Evolutionary conservation across 208 protist species (phyloP).

Genomic region (Acanthamoeba royreba): DNA sequence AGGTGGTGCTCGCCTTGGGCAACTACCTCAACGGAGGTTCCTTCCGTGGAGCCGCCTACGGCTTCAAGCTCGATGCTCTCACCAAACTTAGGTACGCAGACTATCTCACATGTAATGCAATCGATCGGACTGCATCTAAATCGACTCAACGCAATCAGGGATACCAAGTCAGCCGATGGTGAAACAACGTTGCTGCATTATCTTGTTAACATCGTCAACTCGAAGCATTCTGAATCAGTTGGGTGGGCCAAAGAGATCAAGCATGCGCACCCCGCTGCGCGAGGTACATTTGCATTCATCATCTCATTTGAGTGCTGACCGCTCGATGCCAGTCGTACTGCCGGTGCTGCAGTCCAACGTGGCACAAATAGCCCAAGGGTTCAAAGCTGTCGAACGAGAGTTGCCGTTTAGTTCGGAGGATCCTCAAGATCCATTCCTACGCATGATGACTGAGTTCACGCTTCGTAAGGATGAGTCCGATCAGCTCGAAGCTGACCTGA

Average conservation of each 20-base stretch:
- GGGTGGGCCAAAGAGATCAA: neutral
- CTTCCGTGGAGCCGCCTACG: conserved; percentile 54
- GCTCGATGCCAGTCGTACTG: too few species aligned
- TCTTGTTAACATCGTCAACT: neutral
- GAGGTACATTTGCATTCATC: too few species aligned
- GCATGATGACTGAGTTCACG: neutral
- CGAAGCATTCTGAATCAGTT: neutral
- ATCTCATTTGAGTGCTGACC: too few species aligned
- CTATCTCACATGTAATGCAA: neutral
- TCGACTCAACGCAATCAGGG: too few species aligned
- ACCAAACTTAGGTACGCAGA: conserved; percentile 33
- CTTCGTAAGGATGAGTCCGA: neutral
- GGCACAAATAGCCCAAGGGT: neutral
- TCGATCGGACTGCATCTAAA: neutral
- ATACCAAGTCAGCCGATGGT: conserved; percentile 12
- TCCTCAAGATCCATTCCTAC: neutral
- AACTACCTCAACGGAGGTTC: conserved; percentile 59
- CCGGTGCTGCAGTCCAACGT: neutral
- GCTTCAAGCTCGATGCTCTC: conserved; percentile 58
- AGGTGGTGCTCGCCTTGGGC: conserved; percentile 49
- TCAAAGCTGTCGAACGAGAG: neutral
- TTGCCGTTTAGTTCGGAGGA: neutral
- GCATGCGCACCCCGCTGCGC: neutral
- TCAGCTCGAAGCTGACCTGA: neutral
- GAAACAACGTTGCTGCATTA: conserved; percentile 38